These are phyloP conservation scores for Xerocomus spinulosus DNA, from an alignment of 768 basidiomycete species.

Conservation along the genomic window DNA sequence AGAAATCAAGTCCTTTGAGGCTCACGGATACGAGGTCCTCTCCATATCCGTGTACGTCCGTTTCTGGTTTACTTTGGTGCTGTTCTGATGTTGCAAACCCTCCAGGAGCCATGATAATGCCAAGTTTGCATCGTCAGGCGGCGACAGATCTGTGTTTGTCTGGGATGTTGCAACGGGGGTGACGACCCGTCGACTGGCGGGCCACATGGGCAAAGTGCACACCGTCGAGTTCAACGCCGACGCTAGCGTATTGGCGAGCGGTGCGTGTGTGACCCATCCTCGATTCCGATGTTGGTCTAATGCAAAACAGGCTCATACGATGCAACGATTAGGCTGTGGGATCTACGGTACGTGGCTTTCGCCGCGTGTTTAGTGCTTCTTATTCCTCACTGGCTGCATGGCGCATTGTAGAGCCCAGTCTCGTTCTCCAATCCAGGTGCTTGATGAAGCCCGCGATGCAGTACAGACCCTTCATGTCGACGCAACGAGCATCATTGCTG, in stretches of 20 bases:
- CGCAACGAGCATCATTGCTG: conserved; percentile 63
- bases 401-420: conserved; percentile 63
- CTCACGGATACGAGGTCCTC: conserved; percentile 94
- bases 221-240: conserved; percentile 87
- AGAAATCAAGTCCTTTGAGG: conserved; percentile 88
- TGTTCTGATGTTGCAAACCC: background rate
- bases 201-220: conserved; percentile 89
- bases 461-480: conserved; percentile 76
- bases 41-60: conserved; percentile 77
- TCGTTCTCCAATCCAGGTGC: conserved; percentile 82
- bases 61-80: background rate
- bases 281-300: background rate
- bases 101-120: conserved; percentile 86
- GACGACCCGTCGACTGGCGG: conserved; percentile 77
- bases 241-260: conserved; percentile 82
- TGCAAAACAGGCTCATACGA: conserved; percentile 78
- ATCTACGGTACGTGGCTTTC: conserved; percentile 58
- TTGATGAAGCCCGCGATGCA: conserved; percentile 85
- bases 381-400: background rate
- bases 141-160: conserved; percentile 87
- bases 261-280: conserved; percentile 39
- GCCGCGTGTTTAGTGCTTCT: too few relatives aligned
- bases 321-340: conserved; percentile 88
- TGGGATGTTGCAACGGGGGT: conserved; percentile 93
- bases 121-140: conserved; percentile 89